These are phyloP conservation scores for Begonia fuchsioides DNA, from an alignment of 306 rosid species.

Conservation along the genomic window DNA sequence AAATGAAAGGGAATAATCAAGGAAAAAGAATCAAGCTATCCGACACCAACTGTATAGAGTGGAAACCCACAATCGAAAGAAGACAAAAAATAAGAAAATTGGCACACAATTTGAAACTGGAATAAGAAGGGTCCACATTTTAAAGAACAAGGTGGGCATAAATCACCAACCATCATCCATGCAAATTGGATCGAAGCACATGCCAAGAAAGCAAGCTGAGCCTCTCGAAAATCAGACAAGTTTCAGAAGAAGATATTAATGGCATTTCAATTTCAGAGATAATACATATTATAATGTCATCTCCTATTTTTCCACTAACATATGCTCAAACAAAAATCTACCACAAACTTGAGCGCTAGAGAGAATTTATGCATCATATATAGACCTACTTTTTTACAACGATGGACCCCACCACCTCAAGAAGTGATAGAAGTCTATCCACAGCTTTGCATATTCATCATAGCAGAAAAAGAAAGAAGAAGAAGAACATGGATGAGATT, in stretches of 20 bases:
- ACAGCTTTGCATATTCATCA: constrained; percentile 17
- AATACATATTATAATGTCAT: not conserved
- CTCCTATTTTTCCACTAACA: constrained; percentile 31
- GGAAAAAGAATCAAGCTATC: too few relatives aligned
- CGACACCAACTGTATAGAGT: too few relatives aligned
- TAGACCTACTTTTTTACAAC: constrained; percentile 32
- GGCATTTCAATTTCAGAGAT: too few relatives aligned
- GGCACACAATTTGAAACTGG: constrained; percentile 11
- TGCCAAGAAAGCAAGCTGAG: too few relatives aligned
- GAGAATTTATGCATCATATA: too few relatives aligned
- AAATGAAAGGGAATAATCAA: too few relatives aligned
- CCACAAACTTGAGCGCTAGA: constrained; percentile 32
- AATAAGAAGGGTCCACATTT: constrained; percentile 38
- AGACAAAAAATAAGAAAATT: constrained; percentile 14
- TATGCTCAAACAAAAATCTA: constrained; percentile 45
- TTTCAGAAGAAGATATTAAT: too few relatives aligned
- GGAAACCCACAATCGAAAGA: constrained; percentile 23
- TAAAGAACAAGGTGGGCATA: constrained; percentile 19
- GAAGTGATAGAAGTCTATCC: constrained; percentile 10
- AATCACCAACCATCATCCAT: constrained; percentile 36
- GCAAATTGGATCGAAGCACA: constrained; percentile 50
- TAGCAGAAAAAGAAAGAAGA: constrained; percentile 1
- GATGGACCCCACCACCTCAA: constrained; percentile 53
- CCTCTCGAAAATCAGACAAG: too few relatives aligned
- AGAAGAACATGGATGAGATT: not conserved